Base-by-base conservation (phyloP, 768 basidiomycete species). In the Sarcodon sp. region DNA sequence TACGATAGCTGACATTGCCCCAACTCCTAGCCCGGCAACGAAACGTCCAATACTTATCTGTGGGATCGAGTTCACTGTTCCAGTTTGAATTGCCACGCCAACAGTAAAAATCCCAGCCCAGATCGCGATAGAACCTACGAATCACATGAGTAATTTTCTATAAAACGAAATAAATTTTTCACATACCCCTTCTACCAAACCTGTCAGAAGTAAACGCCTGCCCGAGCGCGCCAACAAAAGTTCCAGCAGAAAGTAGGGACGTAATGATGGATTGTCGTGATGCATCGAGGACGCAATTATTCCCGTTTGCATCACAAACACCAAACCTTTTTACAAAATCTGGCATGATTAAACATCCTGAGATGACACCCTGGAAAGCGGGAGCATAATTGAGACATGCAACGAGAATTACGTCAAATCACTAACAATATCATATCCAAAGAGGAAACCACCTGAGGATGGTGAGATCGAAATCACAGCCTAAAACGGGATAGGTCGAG, bases 331-430 rank as follows among this genome's bases (percentile, higher is more conserved):
- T 54, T 54, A 84, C 70, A 60, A 87, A 87, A 59, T 87, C 83
- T 7, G 75, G 75, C 81, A 86, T 86, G 50, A 87, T 85, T 32
- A 87, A 62, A 56, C 82, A 85, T 69, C 84, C 85, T 77, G 81
- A 55, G 3, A 33, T 11, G n/a, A 13, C 12, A 21, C 8, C 11
- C 10, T 47, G 13, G 15, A 51, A 46, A 47, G 15, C 35, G 48
- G 34, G 47, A n/a, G 13, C 10, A 44, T 18, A 35, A 21, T 10
- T 7, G 33, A 7, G 32, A n/a, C 8, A 10, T 9, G 47, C 3
- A n/a, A 33, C 21, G 4, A 27, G 21, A 27, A 59, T 72, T 46
- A 51, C 81, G 21, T 27, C 3, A 27, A 27, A 27, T 27, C 21
- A 27, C 21, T 27, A 27, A 27, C 81, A 59, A 85, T 82, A 53